A percentile compares a stretch with the other conserved stretches of the same genome.
Evolutionary conservation across 441 rosid species (phyloP).

Genomic region (Erodium moschatum): DNA sequence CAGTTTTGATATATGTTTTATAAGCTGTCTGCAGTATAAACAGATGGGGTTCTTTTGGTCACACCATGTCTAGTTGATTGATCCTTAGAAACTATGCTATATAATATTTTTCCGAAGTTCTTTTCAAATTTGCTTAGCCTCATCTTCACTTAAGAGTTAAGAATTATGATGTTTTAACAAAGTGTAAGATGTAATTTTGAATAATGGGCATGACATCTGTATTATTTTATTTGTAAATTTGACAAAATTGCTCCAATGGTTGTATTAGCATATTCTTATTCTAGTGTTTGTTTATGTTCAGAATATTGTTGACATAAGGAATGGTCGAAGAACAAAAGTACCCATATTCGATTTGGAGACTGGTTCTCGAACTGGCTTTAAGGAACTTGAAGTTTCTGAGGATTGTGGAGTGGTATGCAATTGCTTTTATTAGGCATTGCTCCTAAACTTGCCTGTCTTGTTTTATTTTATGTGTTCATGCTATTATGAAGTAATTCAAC

Average conservation of each 20-base stretch:
- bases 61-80: neutral
- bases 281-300: conserved; percentile 26
- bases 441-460: conserved; percentile 4
- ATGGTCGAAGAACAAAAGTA: conserved; percentile 64
- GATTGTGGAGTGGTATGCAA: conserved; percentile 91
- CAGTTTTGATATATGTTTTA: neutral
- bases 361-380: conserved; percentile 75
- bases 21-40: neutral
- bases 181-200: neutral
- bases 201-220: conserved; percentile 5
- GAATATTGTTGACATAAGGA: conserved; percentile 71
- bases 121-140: conserved; percentile 6
- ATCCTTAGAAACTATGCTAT: neutral
- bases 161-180: conserved; percentile 4
- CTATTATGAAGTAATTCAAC: neutral
- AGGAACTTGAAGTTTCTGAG: conserved; percentile 87
- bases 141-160: conserved; percentile 8
- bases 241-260: too few species aligned
- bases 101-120: neutral
- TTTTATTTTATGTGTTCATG: neutral
- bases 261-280: too few species aligned
- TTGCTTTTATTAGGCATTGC: neutral
- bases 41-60: conserved; percentile 1
- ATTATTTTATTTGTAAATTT: too few species aligned
- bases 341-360: conserved; percentile 84